Conservation (phyloP, 306 rosid genomes). For the Herpetospermum pedunculosum region DNA sequence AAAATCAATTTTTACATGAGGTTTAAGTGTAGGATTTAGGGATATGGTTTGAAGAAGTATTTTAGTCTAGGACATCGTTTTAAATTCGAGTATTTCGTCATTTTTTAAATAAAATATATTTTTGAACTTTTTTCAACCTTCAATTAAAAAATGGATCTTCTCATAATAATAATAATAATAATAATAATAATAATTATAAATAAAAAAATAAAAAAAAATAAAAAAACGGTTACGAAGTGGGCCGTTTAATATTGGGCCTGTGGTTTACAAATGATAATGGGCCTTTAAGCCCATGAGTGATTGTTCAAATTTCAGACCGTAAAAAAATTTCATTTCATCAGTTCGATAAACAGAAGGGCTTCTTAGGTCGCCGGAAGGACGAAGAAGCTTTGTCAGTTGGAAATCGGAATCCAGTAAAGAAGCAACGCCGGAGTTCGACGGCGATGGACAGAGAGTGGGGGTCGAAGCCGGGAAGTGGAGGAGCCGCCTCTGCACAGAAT, state of each 20-base stretch:
- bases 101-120: too few relatives aligned
- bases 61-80: too few relatives aligned
- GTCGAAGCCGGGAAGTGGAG: constrained; percentile 98
- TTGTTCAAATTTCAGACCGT: background rate
- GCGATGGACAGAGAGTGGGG: constrained; percentile 99
- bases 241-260: background rate
- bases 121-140: too few relatives aligned
- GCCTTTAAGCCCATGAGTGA: background rate
- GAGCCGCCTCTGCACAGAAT: constrained; percentile 92
- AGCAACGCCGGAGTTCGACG: background rate
- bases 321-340: background rate
- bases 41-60: too few relatives aligned
- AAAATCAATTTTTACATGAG: too few relatives aligned
- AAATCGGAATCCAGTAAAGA: background rate
- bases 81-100: too few relatives aligned
- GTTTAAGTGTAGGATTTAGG: too few relatives aligned
- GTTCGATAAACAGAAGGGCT: background rate
- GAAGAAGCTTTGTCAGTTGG: background rate
- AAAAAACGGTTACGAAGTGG: background rate
- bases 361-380: constrained; percentile 5
- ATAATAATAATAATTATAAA: too few relatives aligned
- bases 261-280: background rate
- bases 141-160: too few relatives aligned
- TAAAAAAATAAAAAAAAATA: background rate
- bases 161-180: too few relatives aligned